Percentiles rank a stretch among this genome's conserved stretches.
These are phyloP conservation scores for Tolypocladium amazonense DNA, from an alignment of 2,329 filamentous ascomycete species.

Conservation along the genomic window DNA sequence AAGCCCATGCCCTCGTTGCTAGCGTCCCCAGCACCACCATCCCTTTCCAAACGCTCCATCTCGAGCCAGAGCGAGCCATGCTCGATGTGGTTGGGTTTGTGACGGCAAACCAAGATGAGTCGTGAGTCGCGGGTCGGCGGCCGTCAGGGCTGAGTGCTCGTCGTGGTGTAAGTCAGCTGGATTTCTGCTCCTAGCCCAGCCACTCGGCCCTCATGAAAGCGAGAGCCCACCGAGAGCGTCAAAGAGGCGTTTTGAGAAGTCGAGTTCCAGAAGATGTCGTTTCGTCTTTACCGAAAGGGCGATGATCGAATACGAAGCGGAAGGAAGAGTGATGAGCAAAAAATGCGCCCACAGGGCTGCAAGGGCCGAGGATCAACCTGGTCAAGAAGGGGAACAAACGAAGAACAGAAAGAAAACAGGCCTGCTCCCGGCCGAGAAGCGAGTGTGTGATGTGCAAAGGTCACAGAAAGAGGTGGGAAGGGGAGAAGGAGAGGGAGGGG, in stretches of 20 bases:
- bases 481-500: background rate
- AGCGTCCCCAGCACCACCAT: conserved; percentile 24
- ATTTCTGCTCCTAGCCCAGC: background rate
- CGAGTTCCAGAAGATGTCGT: background rate
- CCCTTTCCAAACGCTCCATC: conserved; percentile 20
- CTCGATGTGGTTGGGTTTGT: background rate
- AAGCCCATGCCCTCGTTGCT: conserved; percentile 43
- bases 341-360: conserved; percentile 13
- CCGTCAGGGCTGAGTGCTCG: background rate
- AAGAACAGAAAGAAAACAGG: background rate
- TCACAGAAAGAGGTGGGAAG: background rate
- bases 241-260: background rate
- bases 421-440: background rate
- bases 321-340: conserved; percentile 3
- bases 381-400: conserved; percentile 10
- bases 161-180: background rate
- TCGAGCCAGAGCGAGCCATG: conserved; percentile 21
- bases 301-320: background rate
- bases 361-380: conserved; percentile 49
- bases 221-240: background rate
- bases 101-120: background rate
- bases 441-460: background rate
- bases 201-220: background rate
- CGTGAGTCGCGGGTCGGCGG: background rate
- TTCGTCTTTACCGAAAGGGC: too few species aligned